phyloP scores from a whole-genome alignment of 306 rosid species.

The Castanopsis chinensis region DNA sequence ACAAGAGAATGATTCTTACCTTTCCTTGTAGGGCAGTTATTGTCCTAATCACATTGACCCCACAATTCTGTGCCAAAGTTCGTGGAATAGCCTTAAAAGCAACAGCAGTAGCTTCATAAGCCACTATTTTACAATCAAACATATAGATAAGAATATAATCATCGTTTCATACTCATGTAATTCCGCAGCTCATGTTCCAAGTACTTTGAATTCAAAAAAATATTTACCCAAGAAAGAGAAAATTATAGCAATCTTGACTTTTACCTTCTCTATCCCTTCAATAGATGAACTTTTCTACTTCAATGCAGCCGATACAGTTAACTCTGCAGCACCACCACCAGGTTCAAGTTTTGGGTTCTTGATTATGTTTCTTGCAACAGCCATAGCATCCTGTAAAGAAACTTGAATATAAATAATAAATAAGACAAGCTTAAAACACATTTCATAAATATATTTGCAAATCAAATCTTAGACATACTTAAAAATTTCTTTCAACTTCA shows the following conservation, averaged over 20 bases:
- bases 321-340: conserved; percentile 96
- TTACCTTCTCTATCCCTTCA: conserved; percentile 94
- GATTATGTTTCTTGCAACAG: conserved; percentile 84
- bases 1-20: conserved; percentile 35
- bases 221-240: background rate
- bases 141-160: conserved; percentile 17
- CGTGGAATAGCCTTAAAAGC: conserved; percentile 99
- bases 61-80: conserved; percentile 96
- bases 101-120: conserved; percentile 96
- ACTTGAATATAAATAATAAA: background rate
- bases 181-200: background rate
- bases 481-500: conserved; percentile 90
- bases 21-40: conserved; percentile 97
- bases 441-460: too few relatives aligned
- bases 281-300: conserved; percentile 95
- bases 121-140: conserved; percentile 60
- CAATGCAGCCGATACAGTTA: conserved; percentile 87
- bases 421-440: too few relatives aligned
- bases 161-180: background rate
- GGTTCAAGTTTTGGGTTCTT: conserved; percentile 91
- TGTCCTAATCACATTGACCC: conserved; percentile 88
- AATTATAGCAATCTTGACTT: background rate
- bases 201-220: background rate
- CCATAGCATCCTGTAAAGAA: conserved; percentile 79
- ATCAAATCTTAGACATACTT: conserved; percentile 36